A percentile compares a stretch with the other conserved stretches of the same genome.
These are phyloP conservation scores for Truncatella angustata DNA, from an alignment of 2,329 filamentous ascomycete genomes.

Conservation along the genomic window DNA sequence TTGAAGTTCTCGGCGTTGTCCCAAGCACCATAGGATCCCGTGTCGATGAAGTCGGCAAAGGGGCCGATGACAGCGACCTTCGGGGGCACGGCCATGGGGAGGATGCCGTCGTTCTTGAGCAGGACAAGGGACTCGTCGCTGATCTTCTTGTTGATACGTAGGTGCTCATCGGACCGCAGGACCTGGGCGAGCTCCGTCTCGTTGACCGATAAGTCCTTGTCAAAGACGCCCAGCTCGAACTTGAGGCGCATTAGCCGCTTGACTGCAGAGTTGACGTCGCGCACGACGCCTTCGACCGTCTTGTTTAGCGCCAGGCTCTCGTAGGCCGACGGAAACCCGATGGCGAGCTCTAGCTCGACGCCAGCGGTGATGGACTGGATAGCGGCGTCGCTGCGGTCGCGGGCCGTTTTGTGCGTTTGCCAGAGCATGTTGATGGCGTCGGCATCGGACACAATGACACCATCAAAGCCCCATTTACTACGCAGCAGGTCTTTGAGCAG, in stretches of 20 bases:
- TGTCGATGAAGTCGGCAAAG: constrained; percentile 16
- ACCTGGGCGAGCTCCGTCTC: constrained; percentile 13
- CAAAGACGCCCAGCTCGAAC: constrained; percentile 14
- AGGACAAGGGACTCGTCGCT: constrained; percentile 19
- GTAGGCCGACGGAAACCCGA: constrained; percentile 22
- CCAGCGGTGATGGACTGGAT: constrained; percentile 25
- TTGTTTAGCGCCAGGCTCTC: constrained; percentile 17
- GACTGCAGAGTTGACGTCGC: constrained; percentile 24
- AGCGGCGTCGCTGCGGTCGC: constrained; percentile 24
- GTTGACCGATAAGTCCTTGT: constrained; percentile 23
- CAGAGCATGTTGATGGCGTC: constrained; percentile 26
- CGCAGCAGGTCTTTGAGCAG: constrained; percentile 26
- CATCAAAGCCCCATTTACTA: constrained; percentile 28
- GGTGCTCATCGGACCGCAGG: constrained; percentile 12
- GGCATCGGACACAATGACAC: constrained; percentile 33
- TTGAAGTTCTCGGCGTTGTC: constrained; percentile 16
- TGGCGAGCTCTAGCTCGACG: constrained; percentile 25
- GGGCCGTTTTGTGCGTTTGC: constrained; percentile 25
- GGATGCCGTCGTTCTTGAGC: constrained; percentile 18
- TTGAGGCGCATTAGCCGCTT: constrained; percentile 27
- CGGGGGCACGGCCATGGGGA: constrained; percentile 8
- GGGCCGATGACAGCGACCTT: constrained; percentile 18
- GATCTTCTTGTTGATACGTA: constrained; percentile 19
- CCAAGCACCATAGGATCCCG: constrained; percentile 13
- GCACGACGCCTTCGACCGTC: constrained; percentile 17